A percentile compares a stretch with the other conserved stretches of the same genome.
These are phyloP conservation scores for Hypoxylon cercidicola DNA, from an alignment of 495 filamentous ascomycete genomes.

Conservation along the genomic window DNA sequence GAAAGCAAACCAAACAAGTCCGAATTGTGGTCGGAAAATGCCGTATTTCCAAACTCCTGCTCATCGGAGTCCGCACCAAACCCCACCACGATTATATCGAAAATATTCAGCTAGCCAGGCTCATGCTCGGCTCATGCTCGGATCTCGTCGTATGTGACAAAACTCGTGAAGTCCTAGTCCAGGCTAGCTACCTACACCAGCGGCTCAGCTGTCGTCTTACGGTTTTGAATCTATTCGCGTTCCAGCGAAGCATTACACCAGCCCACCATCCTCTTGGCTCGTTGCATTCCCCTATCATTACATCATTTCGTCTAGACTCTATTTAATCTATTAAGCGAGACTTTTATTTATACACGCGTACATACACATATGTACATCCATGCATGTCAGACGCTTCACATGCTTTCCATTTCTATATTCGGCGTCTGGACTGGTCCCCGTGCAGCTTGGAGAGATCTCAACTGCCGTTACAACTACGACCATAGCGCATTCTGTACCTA, in stretches of 20 bases:
- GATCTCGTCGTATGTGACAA: constrained; percentile 12
- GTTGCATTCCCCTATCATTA: constrained; percentile 23
- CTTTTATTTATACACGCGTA: constrained; percentile 12
- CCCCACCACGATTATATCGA: constrained; percentile 16
- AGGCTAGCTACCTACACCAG: no score
- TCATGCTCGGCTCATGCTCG: no score
- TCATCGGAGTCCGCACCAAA: constrained; percentile 29
- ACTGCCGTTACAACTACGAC: constrained; percentile 37
- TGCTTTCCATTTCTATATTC: constrained; percentile 38
- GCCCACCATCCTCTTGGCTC: constrained; percentile 13
- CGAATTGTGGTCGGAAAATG: constrained; percentile 21
- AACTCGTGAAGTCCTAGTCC: constrained; percentile 28
- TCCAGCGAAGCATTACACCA: constrained; percentile 27
- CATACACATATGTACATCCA: constrained; percentile 17
- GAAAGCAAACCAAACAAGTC: constrained; percentile 34
- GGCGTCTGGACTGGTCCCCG: constrained; percentile 17
- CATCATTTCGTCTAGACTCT: constrained; percentile 37
- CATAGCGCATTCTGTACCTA: not conserved
- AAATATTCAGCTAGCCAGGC: constrained; percentile 8
- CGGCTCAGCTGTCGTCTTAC: constrained; percentile 22
- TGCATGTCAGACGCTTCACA: constrained; percentile 38
- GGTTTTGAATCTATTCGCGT: constrained; percentile 14
- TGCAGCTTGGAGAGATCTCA: constrained; percentile 29
- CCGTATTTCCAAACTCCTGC: constrained; percentile 16
- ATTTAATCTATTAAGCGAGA: constrained; percentile 37